Evolutionary conservation across 768 basidiomycete species (phyloP).

Genomic region (Boletus vermiculosoides): DNA sequence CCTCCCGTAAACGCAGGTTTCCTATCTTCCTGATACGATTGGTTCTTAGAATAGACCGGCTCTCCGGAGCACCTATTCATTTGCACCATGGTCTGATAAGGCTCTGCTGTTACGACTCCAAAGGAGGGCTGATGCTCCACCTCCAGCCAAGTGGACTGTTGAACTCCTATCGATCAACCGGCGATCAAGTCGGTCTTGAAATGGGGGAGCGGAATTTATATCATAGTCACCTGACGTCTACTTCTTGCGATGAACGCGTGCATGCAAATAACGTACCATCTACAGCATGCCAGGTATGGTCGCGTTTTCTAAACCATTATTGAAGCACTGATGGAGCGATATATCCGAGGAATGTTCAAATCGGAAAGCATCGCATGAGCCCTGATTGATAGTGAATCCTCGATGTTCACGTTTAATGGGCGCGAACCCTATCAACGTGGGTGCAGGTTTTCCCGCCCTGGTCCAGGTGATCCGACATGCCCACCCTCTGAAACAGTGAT

Average conservation of each 20-base stretch:
- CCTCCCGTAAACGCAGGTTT: not conserved
- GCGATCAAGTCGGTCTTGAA: constrained; percentile 7
- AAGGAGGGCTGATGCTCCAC: not conserved
- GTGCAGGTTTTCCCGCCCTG: not conserved
- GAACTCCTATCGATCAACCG: not conserved
- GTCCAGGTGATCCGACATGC: constrained; percentile 1
- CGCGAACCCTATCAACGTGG: constrained; percentile 8
- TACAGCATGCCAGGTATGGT: not conserved
- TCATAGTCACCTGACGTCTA: not conserved
- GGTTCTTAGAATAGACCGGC: not conserved
- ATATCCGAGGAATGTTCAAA: constrained; percentile 11
- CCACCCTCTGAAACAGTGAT: not conserved
- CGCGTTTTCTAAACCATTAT: not conserved
- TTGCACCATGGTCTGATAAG: not conserved
- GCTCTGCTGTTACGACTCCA: not conserved
- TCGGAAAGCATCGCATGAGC: not conserved
- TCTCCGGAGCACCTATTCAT: not conserved
- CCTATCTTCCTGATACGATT: not conserved
- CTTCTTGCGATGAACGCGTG: not conserved
- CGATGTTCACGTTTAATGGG: constrained; percentile 9
- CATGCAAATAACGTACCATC: not conserved
- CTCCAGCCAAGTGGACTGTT: not conserved
- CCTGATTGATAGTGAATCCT: not conserved
- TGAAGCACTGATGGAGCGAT: not conserved
- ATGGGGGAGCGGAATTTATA: not conserved